Evolutionary conservation across 73 alveolate genomes (phyloP), one percentile per base, ranked within the genome.

Genomic region (Paramecium caudatum): DNA sequence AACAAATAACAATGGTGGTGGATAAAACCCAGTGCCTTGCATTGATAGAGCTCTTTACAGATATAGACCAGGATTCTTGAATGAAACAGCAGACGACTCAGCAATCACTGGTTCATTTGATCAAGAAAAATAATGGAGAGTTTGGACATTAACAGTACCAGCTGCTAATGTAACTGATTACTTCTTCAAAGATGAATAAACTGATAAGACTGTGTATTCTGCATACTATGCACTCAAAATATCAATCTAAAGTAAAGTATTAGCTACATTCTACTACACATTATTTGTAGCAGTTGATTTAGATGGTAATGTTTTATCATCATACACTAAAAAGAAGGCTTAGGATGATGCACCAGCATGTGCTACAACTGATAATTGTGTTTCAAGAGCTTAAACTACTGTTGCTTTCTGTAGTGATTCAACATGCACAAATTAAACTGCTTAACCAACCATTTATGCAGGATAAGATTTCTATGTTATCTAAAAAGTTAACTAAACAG

Each of bases 331-430:
- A 65, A 25, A 36, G 27, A 43, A 36, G 34, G 49, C 49, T 0
- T 65, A 65, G 39, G 83, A 65, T 65, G 83, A 65, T 33, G 17
- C 47, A 25, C 50, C 83, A 32, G 83, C 83, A 32, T 65, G 83
- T 65, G 83, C 83, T 25, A 65, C 83, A 25, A 49, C 27, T 25
- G 49, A 30, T 65, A 65, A 65, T 65, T 65, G 83, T 65, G 83
- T 65, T 33, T 65, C 47, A 1, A 65, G 47, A 33, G 83, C 83
- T 25, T 46, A 65, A 65, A 65, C 83, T 65, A 43, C 19, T 25
- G 49, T 65, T 12, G 49, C 50, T 16, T 65, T 65, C 6, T 65
- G 83, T 21, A 65, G 50, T 33, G 83, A 65, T 12, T 33, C 30
- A 33, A 65, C 83, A 15, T 65, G 83, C 34, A 16, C 83, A 33